Percentiles rank a stretch among this genome's conserved stretches.
Evolutionary conservation across 2,329 filamentous ascomycete genomes (phyloP).

Genomic region (Cladophialophora immunda): DNA sequence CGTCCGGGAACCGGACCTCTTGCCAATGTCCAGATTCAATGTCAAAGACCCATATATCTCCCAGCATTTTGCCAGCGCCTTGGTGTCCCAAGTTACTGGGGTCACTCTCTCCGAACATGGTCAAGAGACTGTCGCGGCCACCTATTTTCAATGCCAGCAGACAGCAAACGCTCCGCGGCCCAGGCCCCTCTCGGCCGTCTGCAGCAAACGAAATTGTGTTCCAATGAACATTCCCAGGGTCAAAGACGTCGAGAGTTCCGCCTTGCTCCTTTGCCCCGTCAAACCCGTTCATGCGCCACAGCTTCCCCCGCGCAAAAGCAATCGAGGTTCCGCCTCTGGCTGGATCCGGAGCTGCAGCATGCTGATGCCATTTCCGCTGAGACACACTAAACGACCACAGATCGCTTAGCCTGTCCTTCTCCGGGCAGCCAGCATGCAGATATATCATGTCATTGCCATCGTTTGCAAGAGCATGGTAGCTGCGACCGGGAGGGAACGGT

Average conservation of each 20-base stretch:
- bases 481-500: constrained; percentile 69
- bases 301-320: constrained; percentile 66
- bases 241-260: constrained; percentile 72
- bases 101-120: constrained; percentile 63
- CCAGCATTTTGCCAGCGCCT: constrained; percentile 65
- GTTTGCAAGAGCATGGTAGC: constrained; percentile 72
- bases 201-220: neutral
- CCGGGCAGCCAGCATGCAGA: constrained; percentile 78
- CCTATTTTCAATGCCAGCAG: constrained; percentile 53
- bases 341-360: constrained; percentile 72
- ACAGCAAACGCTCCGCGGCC: constrained; percentile 59
- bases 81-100: constrained; percentile 62
- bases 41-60: constrained; percentile 61
- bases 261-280: constrained; percentile 76
- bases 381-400: constrained; percentile 80
- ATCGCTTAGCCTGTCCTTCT: constrained; percentile 70
- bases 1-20: too few species aligned
- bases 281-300: constrained; percentile 84
- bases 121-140: constrained; percentile 54
- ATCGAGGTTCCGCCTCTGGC: constrained; percentile 74
- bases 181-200: constrained; percentile 49
- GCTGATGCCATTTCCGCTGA: constrained; percentile 71
- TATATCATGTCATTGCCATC: constrained; percentile 74
- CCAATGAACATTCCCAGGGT: constrained; percentile 53
- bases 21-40: constrained; percentile 48